A percentile compares a stretch with the other conserved stretches of the same genome.
Evolutionary conservation across 164 flowering plant genomes (phyloP).

Genomic region (Chimonanthus salicifolius): DNA sequence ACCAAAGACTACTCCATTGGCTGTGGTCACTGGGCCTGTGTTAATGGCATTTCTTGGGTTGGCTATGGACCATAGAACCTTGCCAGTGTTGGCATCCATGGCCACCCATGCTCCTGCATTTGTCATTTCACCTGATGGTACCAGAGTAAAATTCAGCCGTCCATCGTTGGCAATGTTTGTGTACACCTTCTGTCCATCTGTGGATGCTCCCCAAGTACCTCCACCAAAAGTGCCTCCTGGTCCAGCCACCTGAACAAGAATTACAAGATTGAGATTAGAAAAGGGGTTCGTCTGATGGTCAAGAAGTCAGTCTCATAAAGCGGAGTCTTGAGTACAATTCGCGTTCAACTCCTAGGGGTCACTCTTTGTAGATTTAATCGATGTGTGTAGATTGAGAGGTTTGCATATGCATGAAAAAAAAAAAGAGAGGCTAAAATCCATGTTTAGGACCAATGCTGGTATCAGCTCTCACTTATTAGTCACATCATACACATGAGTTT

Average conservation of each 20-base stretch:
- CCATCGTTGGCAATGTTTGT: constrained; percentile 38
- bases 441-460: no score
- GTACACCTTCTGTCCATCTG: constrained; percentile 34
- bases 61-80: constrained; percentile 40
- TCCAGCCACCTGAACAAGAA: constrained; percentile 30
- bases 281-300: no score
- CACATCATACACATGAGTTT: no score
- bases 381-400: no score
- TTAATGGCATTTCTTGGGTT: constrained; percentile 35
- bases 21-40: constrained; percentile 35
- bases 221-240: constrained; percentile 44
- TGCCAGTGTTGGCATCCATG: constrained; percentile 34
- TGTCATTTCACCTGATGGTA: constrained; percentile 33
- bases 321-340: no score
- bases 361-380: no score
- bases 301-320: background rate
- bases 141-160: constrained; percentile 22
- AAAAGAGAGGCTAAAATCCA: no score
- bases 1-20: constrained; percentile 41
- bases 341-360: accelerated
- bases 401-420: no score
- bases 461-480: no score
- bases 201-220: constrained; percentile 53
- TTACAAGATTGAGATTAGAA: no score
- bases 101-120: constrained; percentile 56